Base-by-base conservation (phyloP, 306 rosid species). In the Canavalia ensiformis region DNA sequence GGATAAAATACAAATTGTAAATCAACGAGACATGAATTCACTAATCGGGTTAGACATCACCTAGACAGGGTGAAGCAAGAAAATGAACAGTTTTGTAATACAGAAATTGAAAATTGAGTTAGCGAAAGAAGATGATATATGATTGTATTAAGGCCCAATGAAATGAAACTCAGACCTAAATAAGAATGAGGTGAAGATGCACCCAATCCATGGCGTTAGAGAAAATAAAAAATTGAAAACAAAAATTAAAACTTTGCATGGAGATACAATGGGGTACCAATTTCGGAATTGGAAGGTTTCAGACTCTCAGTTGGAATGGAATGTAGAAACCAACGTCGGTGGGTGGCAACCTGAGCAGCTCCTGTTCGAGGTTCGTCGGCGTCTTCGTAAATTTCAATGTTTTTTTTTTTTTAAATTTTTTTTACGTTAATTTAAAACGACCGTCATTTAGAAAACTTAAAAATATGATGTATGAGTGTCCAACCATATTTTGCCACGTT, bases 401-500 rank as follows among this genome's bases (percentile, higher is more conserved):
- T 64, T 52, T 44, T 18, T 18, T 50, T 28, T 2, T 12, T 7
- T 3, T 51, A n/a, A 18, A 18, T 50, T 28, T 2, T 12, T 7
- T 3, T 51, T 41, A 65, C 2, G 41, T 37, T 37, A 37, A 37
- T 37, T 18, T 62, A 8, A 57, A 42, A 4, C 13, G 47, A 31
- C 28, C 13, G 35, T 70, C 75, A 4, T 71, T 50, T 7, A 8
- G 13, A 4, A 29, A 1, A 1, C 1, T 30, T 49, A 50, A 47
- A 39, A n/a, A 39, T 0, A 77, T 87, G 87, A 86, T 81, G 93
- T 86, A 50, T 9, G 67, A 68, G 0, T 18, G n/a, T 0, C 91
- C 89, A 87, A 87, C 68, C 25, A 66, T 6, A 2, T 28, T 44
- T 1, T 30, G 77, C 78, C 91, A 88, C 88, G 83, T 86, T 42